Conservation (phyloP, 306 rosid genomes). For the Luffa acutangula region DNA sequence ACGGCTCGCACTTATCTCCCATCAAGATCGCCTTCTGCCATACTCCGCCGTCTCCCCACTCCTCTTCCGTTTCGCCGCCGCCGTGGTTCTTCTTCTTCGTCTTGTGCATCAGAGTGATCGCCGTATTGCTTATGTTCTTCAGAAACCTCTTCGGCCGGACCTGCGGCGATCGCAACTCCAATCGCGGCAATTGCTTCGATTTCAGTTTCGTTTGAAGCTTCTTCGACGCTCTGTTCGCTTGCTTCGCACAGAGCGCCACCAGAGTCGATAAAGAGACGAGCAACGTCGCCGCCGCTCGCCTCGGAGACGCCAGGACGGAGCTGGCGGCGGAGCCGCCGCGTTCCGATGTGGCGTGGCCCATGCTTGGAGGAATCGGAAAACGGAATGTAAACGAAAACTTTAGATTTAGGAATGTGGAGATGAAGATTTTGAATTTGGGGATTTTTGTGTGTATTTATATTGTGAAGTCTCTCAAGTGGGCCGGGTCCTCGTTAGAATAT, state of each 20-base stretch:
- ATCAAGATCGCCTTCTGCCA: constrained; percentile 85
- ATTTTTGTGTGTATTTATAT: neutral
- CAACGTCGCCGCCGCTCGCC: constrained; percentile 7
- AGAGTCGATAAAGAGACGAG: constrained; percentile 29
- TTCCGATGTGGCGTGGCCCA: neutral
- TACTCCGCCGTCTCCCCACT: constrained; percentile 83
- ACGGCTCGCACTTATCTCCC: constrained; percentile 89
- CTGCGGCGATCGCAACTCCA: constrained; percentile 20
- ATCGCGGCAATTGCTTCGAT: neutral
- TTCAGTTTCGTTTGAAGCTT: constrained; percentile 3
- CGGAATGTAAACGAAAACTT: neutral
- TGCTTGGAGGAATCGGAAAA: neutral
- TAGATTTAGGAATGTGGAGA: neutral
- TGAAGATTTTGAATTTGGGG: neutral
- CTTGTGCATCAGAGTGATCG: constrained; percentile 27
- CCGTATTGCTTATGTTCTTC: constrained; percentile 50
- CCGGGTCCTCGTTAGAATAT: neutral
- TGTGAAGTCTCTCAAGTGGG: neutral
- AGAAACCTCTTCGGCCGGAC: constrained; percentile 51
- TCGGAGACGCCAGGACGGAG: neutral
- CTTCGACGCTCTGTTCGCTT: constrained; percentile 17
- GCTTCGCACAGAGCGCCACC: constrained; percentile 25
- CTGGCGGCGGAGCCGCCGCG: neutral
- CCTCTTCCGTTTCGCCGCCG: neutral
- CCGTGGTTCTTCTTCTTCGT: constrained; percentile 25